phyloP scores from a whole-genome alignment of 495 filamentous ascomycete genomes.

The Hypoxylon rickii region DNA sequence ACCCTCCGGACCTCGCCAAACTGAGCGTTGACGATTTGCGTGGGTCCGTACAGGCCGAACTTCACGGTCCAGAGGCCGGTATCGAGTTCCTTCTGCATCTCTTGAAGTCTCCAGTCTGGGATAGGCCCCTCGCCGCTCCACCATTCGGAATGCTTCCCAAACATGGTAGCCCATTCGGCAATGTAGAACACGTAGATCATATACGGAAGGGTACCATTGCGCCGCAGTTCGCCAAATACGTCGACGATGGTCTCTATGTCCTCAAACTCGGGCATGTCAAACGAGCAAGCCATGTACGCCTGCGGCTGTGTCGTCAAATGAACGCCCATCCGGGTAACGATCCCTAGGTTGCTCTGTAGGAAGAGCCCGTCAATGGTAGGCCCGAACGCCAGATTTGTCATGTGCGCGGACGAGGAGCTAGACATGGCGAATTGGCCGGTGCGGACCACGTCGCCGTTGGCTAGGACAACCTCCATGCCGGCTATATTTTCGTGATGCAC shows the following conservation, averaged over 20 bases:
- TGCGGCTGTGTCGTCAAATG: slow-evolving; percentile 53
- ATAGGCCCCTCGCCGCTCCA: slow-evolving; percentile 52
- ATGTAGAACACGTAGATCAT: slow-evolving; percentile 53
- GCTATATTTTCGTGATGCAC: slow-evolving; percentile 54
- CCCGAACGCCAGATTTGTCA: slow-evolving; percentile 54
- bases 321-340: slow-evolving; percentile 55
- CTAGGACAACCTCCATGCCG: slow-evolving; percentile 56
- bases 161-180: slow-evolving; percentile 54
- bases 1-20: slow-evolving; percentile 50
- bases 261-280: slow-evolving; percentile 52
- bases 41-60: slow-evolving; percentile 53
- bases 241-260: slow-evolving; percentile 51
- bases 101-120: slow-evolving; percentile 49
- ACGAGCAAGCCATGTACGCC: slow-evolving; percentile 55
- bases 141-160: slow-evolving; percentile 49
- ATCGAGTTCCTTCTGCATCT: slow-evolving; percentile 49
- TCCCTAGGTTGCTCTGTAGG: slow-evolving; percentile 53
- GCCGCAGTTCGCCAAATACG: slow-evolving; percentile 44
- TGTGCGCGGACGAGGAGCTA: slow-evolving; percentile 46
- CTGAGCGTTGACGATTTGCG: slow-evolving; percentile 49
- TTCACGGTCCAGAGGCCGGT: slow-evolving; percentile 52
- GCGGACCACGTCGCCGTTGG: slow-evolving; percentile 51
- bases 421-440: slow-evolving; percentile 57
- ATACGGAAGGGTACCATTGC: slow-evolving; percentile 42
- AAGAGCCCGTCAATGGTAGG: slow-evolving; percentile 56